Conservation (phyloP, 2,329 filamentous ascomycete species). For the Botrytis porri region DNA sequence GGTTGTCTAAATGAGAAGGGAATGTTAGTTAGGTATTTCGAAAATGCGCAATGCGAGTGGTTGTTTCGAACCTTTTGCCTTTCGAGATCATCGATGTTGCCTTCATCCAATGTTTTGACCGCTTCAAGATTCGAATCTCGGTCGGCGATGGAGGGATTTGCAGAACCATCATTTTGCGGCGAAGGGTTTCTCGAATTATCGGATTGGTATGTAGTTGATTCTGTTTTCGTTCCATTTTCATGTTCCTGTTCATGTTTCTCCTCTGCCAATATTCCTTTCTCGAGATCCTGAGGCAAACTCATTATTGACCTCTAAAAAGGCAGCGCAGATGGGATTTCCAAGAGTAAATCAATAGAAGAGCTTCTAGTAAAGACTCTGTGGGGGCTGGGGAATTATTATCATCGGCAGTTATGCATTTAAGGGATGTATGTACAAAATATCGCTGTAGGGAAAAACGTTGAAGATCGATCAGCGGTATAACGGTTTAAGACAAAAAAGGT, state of each 20-base stretch:
- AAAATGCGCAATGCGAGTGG: neutral
- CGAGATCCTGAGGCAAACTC: conserved; percentile 23
- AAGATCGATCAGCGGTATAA: conserved; percentile 1
- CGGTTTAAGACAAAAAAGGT: neutral
- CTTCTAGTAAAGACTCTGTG: conserved; percentile 16
- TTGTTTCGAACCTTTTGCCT: conserved; percentile 25
- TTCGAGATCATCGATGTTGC: conserved; percentile 32
- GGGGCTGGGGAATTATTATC: conserved; percentile 12
- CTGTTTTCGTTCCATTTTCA: conserved; percentile 21
- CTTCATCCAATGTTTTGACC: conserved; percentile 34
- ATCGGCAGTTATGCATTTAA: conserved; percentile 12
- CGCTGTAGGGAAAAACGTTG: neutral
- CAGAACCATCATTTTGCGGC: conserved; percentile 12
- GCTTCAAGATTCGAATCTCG: conserved; percentile 34
- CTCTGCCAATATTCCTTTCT: conserved; percentile 25
- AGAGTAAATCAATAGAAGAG: conserved; percentile 7
- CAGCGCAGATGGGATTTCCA: neutral
- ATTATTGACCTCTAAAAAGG: conserved; percentile 21
- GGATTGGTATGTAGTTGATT: conserved; percentile 25
- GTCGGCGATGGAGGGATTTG: conserved; percentile 23
- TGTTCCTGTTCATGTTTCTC: conserved; percentile 13
- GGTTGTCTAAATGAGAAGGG: conserved; percentile 21
- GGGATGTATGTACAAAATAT: conserved; percentile 13
- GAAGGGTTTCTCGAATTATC: conserved; percentile 25
- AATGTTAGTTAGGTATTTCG: conserved; percentile 6